Evolutionary conservation across 2,329 filamentous ascomycete genomes (phyloP).

Genomic region (Fusarium caatingaense): DNA sequence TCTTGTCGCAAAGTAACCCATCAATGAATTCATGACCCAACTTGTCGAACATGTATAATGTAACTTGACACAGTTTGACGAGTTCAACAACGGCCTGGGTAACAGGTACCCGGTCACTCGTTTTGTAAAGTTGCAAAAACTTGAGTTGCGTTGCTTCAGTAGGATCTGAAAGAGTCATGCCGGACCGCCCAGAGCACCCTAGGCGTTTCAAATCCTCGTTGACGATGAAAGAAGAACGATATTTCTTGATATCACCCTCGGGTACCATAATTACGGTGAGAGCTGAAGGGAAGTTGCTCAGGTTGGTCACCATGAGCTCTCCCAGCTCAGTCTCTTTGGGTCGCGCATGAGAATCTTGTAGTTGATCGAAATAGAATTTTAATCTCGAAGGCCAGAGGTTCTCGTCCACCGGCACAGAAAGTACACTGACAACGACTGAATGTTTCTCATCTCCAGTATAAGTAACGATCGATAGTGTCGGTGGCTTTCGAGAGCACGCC

Average conservation of each 20-base stretch:
- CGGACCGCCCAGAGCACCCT: slow-evolving; percentile 90
- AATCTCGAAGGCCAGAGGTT: slow-evolving; percentile 81
- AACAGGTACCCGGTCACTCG: slow-evolving; percentile 83
- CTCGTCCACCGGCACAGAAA: slow-evolving; percentile 85
- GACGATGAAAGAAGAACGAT: slow-evolving; percentile 87
- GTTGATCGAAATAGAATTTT: slow-evolving; percentile 85
- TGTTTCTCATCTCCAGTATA: slow-evolving; percentile 90
- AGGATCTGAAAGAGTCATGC: slow-evolving; percentile 82
- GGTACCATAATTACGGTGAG: slow-evolving; percentile 92
- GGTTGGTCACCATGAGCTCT: slow-evolving; percentile 91
- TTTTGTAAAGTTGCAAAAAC: slow-evolving; percentile 90
- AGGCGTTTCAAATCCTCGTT: slow-evolving; percentile 94
- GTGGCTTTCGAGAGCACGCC: slow-evolving; percentile 91
- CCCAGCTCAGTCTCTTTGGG: slow-evolving; percentile 85
- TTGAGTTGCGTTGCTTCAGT: slow-evolving; percentile 87
- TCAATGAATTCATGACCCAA: slow-evolving; percentile 91
- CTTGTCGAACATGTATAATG: slow-evolving; percentile 87
- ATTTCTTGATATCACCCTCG: slow-evolving; percentile 82
- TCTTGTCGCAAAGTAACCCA: slow-evolving; percentile 91
- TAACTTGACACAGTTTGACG: slow-evolving; percentile 90
- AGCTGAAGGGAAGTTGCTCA: slow-evolving; percentile 90
- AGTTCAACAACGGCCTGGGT: slow-evolving; percentile 85
- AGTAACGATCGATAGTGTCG: slow-evolving; percentile 90
- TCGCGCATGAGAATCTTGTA: slow-evolving; percentile 86
- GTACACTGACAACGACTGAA: slow-evolving; percentile 79